Evolutionary conservation across 306 rosid genomes (phyloP).

Genomic region (Fagus crenata): DNA sequence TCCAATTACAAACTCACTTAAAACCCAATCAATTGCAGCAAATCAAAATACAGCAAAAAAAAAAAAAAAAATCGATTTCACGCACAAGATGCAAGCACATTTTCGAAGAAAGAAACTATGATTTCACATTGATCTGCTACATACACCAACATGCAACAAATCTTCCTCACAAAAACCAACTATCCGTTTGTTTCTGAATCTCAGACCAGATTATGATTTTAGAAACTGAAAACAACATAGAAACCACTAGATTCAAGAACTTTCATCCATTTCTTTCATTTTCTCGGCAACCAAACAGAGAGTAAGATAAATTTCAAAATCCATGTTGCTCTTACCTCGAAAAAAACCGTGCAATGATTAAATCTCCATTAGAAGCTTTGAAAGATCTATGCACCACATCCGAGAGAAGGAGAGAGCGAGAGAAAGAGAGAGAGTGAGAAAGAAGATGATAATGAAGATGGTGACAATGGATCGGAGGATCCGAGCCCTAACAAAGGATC

Average conservation of each 20-base stretch:
- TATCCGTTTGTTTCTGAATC: conserved; percentile 12
- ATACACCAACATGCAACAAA: conserved; percentile 36
- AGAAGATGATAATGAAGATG: conserved; percentile 23
- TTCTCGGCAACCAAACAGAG: conserved; percentile 25
- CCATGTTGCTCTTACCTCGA: conserved; percentile 38
- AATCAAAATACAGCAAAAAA: conserved; percentile 13
- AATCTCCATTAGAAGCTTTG: conserved; percentile 38
- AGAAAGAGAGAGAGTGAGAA: neutral
- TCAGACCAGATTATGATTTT: neutral
- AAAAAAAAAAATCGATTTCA: conserved; percentile 11
- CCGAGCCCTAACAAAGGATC: conserved; percentile 58
- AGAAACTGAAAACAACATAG: neutral
- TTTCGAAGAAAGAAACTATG: conserved; percentile 5
- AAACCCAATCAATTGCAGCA: conserved; percentile 24
- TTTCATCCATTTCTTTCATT: conserved; percentile 13
- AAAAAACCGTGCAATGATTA: conserved; percentile 36
- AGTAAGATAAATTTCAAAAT: conserved; percentile 26
- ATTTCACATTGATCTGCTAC: conserved; percentile 39
- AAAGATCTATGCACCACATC: conserved; percentile 47
- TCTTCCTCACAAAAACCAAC: neutral
- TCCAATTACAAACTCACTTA: conserved; percentile 6
- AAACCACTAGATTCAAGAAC: conserved; percentile 30
- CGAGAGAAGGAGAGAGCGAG: conserved; percentile 10
- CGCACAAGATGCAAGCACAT: conserved; percentile 23
- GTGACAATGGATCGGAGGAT: conserved; percentile 52